Evolutionary conservation across 2,329 filamentous ascomycete species (phyloP).

Genomic region (Exophiala viscosa): DNA sequence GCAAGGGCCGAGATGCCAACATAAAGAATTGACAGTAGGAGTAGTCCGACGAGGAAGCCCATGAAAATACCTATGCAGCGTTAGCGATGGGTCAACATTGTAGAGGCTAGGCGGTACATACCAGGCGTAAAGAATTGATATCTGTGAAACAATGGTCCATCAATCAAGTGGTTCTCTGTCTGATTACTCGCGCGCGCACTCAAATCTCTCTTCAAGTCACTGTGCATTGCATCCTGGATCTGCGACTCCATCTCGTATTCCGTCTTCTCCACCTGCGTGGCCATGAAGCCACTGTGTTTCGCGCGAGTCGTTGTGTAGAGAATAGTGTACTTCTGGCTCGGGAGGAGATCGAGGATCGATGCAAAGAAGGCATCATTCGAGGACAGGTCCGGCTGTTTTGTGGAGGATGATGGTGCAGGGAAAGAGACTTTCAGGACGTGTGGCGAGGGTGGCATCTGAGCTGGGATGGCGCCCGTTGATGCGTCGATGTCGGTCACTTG

Average conservation of each 20-base stretch:
- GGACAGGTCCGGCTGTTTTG: conserved; percentile 12
- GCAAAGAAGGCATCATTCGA: conserved; percentile 44
- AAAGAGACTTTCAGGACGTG: conserved; percentile 47
- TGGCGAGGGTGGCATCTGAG: conserved; percentile 13
- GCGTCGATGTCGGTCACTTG: conserved; percentile 43
- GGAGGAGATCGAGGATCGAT: conserved; percentile 46
- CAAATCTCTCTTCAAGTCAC: conserved; percentile 69
- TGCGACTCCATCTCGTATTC: conserved; percentile 64
- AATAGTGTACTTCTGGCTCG: conserved; percentile 63
- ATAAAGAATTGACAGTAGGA: conserved; percentile 73
- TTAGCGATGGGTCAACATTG: neutral
- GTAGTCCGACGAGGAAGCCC: conserved; percentile 65
- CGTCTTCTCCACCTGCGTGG: conserved; percentile 29
- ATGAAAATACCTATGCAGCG: conserved; percentile 73
- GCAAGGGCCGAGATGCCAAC: conserved; percentile 72
- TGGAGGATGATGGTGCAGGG: conserved; percentile 32
- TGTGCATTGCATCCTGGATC: conserved; percentile 61
- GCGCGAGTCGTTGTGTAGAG: conserved; percentile 67
- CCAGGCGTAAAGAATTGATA: conserved; percentile 93
- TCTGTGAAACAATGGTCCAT: conserved; percentile 68
- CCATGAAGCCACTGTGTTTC: conserved; percentile 29
- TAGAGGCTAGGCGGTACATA: conserved; percentile 41
- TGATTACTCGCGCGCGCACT: conserved; percentile 30
- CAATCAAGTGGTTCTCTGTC: conserved; percentile 32
- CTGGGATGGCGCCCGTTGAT: conserved; percentile 30